Base-by-base conservation (phyloP, 805 yeast genomes). In the Hanseniaspora pseudoguilliermondii region DNA sequence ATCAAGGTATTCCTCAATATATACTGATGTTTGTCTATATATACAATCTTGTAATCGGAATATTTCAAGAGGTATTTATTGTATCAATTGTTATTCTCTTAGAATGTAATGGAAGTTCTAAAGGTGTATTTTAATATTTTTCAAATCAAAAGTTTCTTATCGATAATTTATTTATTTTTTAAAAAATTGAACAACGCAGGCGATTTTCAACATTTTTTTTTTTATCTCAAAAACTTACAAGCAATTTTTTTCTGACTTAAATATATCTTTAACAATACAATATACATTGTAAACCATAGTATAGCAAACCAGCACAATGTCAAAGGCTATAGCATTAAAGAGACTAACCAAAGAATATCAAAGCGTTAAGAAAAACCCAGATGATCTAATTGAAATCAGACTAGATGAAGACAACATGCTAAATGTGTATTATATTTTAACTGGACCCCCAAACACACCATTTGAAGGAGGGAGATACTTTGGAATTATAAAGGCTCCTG, bases 381-480 rank as follows among this genome's bases (percentile, higher is more conserved):
- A 95, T 10, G 96, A 95, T 6, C 90, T 71, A 65, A 81, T 91
- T 47, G 72, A 73, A 11, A 96, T 97, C 23, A 82, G 84, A 58
- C 97, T 97, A 5, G 80, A 83, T 58, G 97, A 93, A 57, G 75
- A 79, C 46, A 89, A 93, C 66, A 85, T 93, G 55, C 72, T 93
- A 55, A 95, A 87, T 66, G 90, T 97, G 96, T 96, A 89, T 68
- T 91, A 87, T 66, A 78, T 90, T 35, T 84, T 91, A 52, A 83
- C 88, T 0, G 97, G 97, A 1, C 96, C 97, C 5, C 89, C 93
- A 15, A 83, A 82, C 40, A 86, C 96, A 1, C 95, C 95, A 3
- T 91, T 84, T 67, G 84, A 77, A 56, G 80, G 79, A 23, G 97
- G 97, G 0, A 93, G 87, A 66, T 89, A 85, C 65, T 96, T 89